Conservation (phyloP, 768 basidiomycete species). For the Termitomyces bulborhizus region DNA sequence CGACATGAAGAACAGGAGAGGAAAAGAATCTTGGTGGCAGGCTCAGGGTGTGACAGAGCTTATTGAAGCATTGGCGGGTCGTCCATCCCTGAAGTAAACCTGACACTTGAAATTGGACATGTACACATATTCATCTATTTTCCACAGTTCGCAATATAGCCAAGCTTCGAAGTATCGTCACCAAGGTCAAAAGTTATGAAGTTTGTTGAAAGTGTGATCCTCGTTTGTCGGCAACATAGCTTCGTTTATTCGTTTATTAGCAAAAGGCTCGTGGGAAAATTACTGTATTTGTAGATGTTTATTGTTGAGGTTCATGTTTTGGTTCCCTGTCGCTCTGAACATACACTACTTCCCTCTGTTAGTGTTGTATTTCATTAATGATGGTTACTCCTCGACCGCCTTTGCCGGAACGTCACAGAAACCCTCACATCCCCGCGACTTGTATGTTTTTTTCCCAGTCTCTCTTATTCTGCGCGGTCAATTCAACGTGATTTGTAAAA, state of each 20-base stretch:
- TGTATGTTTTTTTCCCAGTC: slow-evolving; percentile 23
- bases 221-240: background rate
- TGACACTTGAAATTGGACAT: slow-evolving; percentile 8
- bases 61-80: slow-evolving; percentile 68
- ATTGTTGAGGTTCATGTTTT: slow-evolving; percentile 21
- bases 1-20: slow-evolving; percentile 87
- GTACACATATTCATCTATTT: slow-evolving; percentile 2
- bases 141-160: slow-evolving; percentile 1
- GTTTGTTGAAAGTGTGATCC: background rate
- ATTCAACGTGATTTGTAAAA: slow-evolving; percentile 11
- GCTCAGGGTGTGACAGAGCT: slow-evolving; percentile 46
- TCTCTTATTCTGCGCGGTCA: slow-evolving; percentile 1
- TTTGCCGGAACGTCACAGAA: slow-evolving; percentile 45
- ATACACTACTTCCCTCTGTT: slow-evolving; percentile 2
- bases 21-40: slow-evolving; percentile 76
- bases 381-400: slow-evolving; percentile 36
- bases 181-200: slow-evolving; percentile 3
- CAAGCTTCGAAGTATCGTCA: background rate
- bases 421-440: slow-evolving; percentile 40
- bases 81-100: slow-evolving; percentile 47
- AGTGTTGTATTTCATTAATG: slow-evolving; percentile 16
- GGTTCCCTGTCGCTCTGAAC: slow-evolving; percentile 10
- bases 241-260: slow-evolving; percentile 16
- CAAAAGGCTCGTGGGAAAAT: slow-evolving; percentile 22
- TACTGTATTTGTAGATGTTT: slow-evolving; percentile 23